Evolutionary conservation across 805 yeast species (phyloP), one percentile per base, ranked within the genome.

Genomic region (Scheffersomyces amazonensis): DNA sequence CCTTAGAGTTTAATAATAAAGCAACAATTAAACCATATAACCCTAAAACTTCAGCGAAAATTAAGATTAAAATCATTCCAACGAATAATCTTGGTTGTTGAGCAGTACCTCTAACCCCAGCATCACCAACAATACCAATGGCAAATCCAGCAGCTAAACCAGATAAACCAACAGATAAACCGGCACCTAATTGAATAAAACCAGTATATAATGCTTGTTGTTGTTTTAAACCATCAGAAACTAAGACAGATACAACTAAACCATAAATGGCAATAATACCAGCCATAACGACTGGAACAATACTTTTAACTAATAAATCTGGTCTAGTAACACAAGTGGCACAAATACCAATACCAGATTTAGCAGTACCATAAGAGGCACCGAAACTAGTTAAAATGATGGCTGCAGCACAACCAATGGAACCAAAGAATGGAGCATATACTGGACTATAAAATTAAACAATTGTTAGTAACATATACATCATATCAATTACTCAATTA

Each of bases 211-310:
- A 75, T 41, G 98, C 95, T 71, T 90, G 96, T 55, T 79, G 75
- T 71, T 90, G 97, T 58, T 80, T 81, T 58, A 91, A 78, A 36
- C 91, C 81, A 56, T 87, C 93, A 39, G 96, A 84, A 48, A 91
- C 91, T 63, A 91, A 79, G 48, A 91, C 99, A 18, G 96, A 86
- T 43, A 91, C 97, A 48, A 91, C 98, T 61, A 91, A 75, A 42
- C 99, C 99, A 66, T 91, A 91, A 73, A 91, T 90, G 72, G 98
- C 96, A 73, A 91, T 89, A 62, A 91, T 91, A 91, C 99, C 99
- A 49, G 98, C 97, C 97, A 91, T 91, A 73, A 91, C 81, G 54
- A 93, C 97, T 49, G 99, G 99, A 46, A 91, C 96, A 56, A 90
- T 83, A 73, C 87, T 87, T 73, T 82, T 88, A 56, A 91, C 90